Conservation (phyloP, 257 asterid species). For the Forsythia viridissima region DNA sequence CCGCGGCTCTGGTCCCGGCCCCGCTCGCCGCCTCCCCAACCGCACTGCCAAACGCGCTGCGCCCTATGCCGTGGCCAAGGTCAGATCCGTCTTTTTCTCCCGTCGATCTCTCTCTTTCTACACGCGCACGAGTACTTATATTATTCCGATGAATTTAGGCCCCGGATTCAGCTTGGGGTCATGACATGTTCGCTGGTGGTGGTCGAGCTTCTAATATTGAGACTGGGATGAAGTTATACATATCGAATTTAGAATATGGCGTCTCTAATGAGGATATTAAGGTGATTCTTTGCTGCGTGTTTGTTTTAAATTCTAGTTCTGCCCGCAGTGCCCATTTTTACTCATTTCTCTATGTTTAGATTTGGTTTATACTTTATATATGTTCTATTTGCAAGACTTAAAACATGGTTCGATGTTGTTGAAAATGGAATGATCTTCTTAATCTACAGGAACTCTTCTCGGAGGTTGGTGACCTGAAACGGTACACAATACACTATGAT, state of each 20-base stretch:
- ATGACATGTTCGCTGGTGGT: conserved; percentile 21
- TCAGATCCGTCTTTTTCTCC: conserved; percentile 14
- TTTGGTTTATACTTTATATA: not conserved
- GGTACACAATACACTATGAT: conserved; percentile 48
- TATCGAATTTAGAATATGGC: conserved; percentile 51
- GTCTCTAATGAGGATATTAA: conserved; percentile 50
- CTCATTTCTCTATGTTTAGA: not conserved
- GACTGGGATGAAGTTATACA: conserved; percentile 40
- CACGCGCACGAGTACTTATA: not conserved
- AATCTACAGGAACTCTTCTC: conserved; percentile 51
- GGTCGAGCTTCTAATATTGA: conserved; percentile 22
- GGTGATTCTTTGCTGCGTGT: conserved; percentile 27
- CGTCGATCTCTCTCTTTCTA: not conserved
- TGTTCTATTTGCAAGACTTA: not conserved
- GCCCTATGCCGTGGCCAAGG: conserved; percentile 29
- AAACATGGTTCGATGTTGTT: not conserved
- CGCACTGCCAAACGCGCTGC: conserved; percentile 28
- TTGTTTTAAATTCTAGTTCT: not conserved
- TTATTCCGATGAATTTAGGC: conserved; percentile 15
- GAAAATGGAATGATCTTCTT: not conserved
- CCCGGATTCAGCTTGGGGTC: conserved; percentile 24
- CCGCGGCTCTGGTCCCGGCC: conserved; percentile 17
- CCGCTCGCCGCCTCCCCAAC: conserved; percentile 21
- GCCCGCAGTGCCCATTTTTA: no score
- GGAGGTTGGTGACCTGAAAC: conserved; percentile 45